Percentiles rank a stretch among this genome's conserved stretches.
These are phyloP conservation scores for Phialophora macrospora DNA, from an alignment of 2,329 filamentous ascomycete genomes.

Conservation along the genomic window DNA sequence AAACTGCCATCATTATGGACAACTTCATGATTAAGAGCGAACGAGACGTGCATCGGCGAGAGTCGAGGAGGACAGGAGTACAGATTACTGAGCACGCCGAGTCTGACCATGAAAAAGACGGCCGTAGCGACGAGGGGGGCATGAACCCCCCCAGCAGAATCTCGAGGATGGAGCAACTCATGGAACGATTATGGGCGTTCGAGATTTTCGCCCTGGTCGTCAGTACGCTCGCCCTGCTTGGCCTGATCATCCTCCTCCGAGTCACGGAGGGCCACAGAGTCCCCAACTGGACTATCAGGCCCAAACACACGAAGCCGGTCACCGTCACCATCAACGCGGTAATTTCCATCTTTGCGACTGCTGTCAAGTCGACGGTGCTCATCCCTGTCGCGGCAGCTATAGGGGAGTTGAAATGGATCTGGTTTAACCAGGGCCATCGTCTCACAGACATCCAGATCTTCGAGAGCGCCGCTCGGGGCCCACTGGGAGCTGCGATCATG, in stretches of 20 bases:
- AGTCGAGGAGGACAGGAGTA: background rate
- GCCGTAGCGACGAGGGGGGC: background rate
- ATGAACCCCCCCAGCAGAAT: background rate
- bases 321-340: slow-evolving; percentile 39
- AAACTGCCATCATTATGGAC: background rate
- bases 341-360: slow-evolving; percentile 40
- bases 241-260: slow-evolving; percentile 19
- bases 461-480: slow-evolving; percentile 42
- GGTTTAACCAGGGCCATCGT: slow-evolving; percentile 25
- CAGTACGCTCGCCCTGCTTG: slow-evolving; percentile 14
- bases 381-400: slow-evolving; percentile 41
- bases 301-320: slow-evolving; percentile 12
- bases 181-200: slow-evolving; percentile 22
- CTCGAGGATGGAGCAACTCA: slow-evolving; percentile 1
- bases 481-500: slow-evolving; percentile 40
- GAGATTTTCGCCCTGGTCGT: slow-evolving; percentile 22
- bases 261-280: slow-evolving; percentile 11
- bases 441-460: slow-evolving; percentile 40
- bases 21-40: background rate
- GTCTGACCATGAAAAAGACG: background rate
- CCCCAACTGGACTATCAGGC: slow-evolving; percentile 16
- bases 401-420: slow-evolving; percentile 44
- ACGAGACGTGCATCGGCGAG: slow-evolving; percentile 1
- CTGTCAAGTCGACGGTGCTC: slow-evolving; percentile 41
- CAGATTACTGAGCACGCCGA: slow-evolving; percentile 4